Base-by-base conservation (phyloP, 202 grass and related monocot species). In the Digitaria exilis region DNA sequence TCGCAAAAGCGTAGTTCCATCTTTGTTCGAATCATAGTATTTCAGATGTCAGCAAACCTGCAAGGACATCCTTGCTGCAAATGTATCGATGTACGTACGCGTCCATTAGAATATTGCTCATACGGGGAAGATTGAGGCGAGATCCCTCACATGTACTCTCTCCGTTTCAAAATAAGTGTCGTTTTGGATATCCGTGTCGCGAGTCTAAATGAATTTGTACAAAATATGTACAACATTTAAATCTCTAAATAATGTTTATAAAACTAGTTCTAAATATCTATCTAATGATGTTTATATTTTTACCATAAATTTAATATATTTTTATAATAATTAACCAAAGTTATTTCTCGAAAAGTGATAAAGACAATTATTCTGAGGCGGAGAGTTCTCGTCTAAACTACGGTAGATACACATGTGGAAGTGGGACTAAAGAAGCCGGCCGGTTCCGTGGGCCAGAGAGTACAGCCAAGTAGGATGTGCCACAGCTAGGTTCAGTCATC, bases 91-190 rank as follows among this genome's bases (percentile, higher is more conserved):
- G 84, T 63, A 42, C 78, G 18, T 57, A 9, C 57, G 2, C 45
- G 0, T 54, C 3, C 16, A 42, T 6, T 79, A 72, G 49, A 73
- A 30, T 65, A 54, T 63, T 69, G 80, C 69, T 34, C 21, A 21
- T 73, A 70, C 78, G 67, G 77, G 25, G 32, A 86, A 32, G 57
- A 86, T 83, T 77, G 81, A 80, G 89, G 89, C 55, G 63, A 75
- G 84, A 86, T 88, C 87, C 55, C 61, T 83, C 88, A 85, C 83
- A 87, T 89, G 86, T 55, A 54, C 65, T 75, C n/a, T n/a, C n/a
- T n/a, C n/a, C n/a, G n/a, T n/a, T n/a, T n/a, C n/a, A n/a, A n/a
- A n/a, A n/a, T n/a, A n/a, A n/a, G n/a, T n/a, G n/a, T n/a, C n/a
- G n/a, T n/a, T n/a, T n/a, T n/a, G n/a, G n/a, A n/a, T n/a, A n/a